Evolutionary conservation across 768 basidiomycete species (phyloP).

Genomic region (Punctularia strigosozonata): DNA sequence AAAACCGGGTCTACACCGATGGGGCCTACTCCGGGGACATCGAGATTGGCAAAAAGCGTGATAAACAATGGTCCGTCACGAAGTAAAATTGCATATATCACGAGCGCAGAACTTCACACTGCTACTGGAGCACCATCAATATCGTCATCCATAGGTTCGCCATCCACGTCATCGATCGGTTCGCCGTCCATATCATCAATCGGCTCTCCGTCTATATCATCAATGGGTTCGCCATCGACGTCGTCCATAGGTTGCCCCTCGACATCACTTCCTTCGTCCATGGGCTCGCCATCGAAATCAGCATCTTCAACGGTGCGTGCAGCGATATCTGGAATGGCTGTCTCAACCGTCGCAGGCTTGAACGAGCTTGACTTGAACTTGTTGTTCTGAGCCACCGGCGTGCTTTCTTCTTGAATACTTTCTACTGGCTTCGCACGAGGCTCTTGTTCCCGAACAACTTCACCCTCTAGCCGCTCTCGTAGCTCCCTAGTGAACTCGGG

Average conservation of each 20-base stretch:
- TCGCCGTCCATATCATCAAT: conserved; percentile 39
- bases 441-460: conserved; percentile 17
- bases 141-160: conserved; percentile 16
- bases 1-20: no score
- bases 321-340: no score
- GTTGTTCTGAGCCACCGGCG: conserved; percentile 18
- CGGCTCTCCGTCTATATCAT: conserved; percentile 29
- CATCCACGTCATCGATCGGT: conserved; percentile 23
- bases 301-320: no score
- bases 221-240: conserved; percentile 30
- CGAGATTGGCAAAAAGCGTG: no score
- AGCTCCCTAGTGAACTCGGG: conserved; percentile 75
- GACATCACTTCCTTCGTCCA: conserved; percentile 33
- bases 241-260: conserved; percentile 43
- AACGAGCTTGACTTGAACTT: conserved; percentile 74
- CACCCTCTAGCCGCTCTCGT: conserved; percentile 64
- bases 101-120: conserved; percentile 7
- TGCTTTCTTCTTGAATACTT: conserved; percentile 11
- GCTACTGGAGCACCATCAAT: conserved; percentile 7
- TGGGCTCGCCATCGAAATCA: conserved; percentile 28
- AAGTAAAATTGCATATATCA: no score
- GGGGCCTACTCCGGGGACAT: no score
- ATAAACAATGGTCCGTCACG: no score
- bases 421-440: conserved; percentile 13
- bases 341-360: conserved; percentile 64